Percentiles rank a stretch among this genome's conserved stretches.
Conservation (phyloP, 2,329 filamentous ascomycete genomes). For the Penicillium hordei region DNA sequence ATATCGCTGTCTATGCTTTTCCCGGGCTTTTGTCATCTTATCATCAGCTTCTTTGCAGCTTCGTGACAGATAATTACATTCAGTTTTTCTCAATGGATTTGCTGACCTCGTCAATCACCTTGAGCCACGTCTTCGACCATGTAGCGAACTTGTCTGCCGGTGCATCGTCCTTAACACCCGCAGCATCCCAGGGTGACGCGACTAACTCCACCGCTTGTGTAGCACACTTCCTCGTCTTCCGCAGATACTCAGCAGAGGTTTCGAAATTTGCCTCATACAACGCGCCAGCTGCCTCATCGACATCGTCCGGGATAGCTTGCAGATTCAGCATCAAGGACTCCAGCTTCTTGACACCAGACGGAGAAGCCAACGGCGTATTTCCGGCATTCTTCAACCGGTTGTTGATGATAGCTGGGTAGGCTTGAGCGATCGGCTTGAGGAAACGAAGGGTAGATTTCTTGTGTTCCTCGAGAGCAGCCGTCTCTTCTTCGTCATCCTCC, state of each 20-base stretch:
- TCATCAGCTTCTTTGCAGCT: constrained; percentile 4
- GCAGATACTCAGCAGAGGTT: constrained; percentile 35
- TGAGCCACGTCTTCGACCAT: constrained; percentile 65
- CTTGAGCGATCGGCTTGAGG: constrained; percentile 45
- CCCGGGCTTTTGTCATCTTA: constrained; percentile 8
- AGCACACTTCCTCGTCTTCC: constrained; percentile 45
- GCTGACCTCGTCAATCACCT: constrained; percentile 45
- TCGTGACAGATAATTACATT: constrained; percentile 7
- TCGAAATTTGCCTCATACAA: constrained; percentile 45
- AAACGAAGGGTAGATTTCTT: constrained; percentile 46
- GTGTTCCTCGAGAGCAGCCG: constrained; percentile 38
- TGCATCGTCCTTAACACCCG: constrained; percentile 54
- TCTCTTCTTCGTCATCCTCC: constrained; percentile 28
- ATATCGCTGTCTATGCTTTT: constrained; percentile 11
- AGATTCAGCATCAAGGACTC: constrained; percentile 38
- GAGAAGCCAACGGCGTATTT: constrained; percentile 17
- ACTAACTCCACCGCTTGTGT: constrained; percentile 70
- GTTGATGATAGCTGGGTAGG: constrained; percentile 45
- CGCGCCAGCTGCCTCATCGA: constrained; percentile 49
- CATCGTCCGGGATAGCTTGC: constrained; percentile 40
- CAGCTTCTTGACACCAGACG: constrained; percentile 29
- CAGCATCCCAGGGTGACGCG: constrained; percentile 68
- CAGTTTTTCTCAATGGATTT: constrained; percentile 27
- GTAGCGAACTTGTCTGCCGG: constrained; percentile 73
- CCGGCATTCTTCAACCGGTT: constrained; percentile 42